Base-by-base conservation (phyloP, 2,329 filamentous ascomycete species). In the Hypoxylon sp. region DNA sequence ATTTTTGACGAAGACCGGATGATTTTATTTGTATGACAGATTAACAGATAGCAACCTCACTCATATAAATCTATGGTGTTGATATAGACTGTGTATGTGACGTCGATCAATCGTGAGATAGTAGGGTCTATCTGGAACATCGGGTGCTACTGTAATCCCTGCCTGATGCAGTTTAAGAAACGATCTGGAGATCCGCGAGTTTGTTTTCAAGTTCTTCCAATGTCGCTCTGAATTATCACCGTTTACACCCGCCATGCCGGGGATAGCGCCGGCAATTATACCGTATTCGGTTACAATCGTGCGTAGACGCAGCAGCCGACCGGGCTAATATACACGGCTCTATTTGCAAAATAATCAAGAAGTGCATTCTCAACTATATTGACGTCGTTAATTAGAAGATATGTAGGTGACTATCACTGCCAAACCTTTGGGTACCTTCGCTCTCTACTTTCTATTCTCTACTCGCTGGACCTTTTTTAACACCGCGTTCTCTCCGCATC, bases 1-100 rank as follows among this genome's bases (percentile, higher is more conserved):
- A 73, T 71, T 25, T 25, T 60, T 41, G 7, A 30, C 32, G 9
- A 43, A 19, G 13, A 17, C 6, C 38, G 13, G 34, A 32, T 41
- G 10, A 21, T 45, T 13, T 28, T 5, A 9, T 32, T 48, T 17
- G 11, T 46, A 49, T 3, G 34, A 30, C 14, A 9, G 17, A 43
- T 43, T 17, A 56, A 38, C 19, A 17, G 30, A 34, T 38, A 9
- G 9, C 30, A 7, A 38, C 38, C 17, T 10, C 3, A 21, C 7
- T 43, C n/a, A 43, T 43, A 19, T 41, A 41, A 3, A 7, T 19
- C 38, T 19, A 41, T 41, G 7, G 17, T 19, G 7, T 19, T 41
- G n/a, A n/a, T 41, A 19, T 2, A 19, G 17, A 41, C 17, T 9
- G 5, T 19, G 14, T 41, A 41, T 14, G 6, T 9, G 36, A 43